Evolutionary conservation across 352 stramenopile species (phyloP), one percentile per base, ranked within the genome.

Genomic region (Achlya hypogyna): DNA sequence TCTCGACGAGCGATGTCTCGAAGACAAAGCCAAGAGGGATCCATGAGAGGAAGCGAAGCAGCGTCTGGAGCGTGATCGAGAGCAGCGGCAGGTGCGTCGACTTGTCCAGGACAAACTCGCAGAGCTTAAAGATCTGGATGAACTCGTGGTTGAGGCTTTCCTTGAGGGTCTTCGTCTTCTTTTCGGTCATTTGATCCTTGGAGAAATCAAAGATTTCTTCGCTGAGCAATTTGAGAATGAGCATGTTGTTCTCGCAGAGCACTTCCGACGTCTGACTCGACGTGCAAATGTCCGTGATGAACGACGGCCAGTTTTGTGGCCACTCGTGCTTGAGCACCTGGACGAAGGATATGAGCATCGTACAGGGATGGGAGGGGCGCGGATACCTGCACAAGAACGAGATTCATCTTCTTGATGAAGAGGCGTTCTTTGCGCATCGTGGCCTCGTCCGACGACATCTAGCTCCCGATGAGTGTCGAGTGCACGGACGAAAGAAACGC

Each of bases 241-340:
- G 96, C 96, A 99, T 99, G 80, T 99, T 99, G 85, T 99, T 99
- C 76, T 99, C 96, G 73, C 97, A 99, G 38, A 99, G 76, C 22
- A 98, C 84, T 78, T 99, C 97, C 12, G 84, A 97, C 32, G 89
- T 98, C 75, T 93, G 96, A 76, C 86, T 97, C 52, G 91, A 95
- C 66, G 82, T 91, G 32, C 98, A 91, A 62, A 98, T 96, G 56
- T 98, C 93, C 23, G 88, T 86, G 74, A 99, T 99, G 76, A 99
- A 99, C 65, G 84, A 91, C 27, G 96, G 96, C 98, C 98, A 99
- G 76, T 99, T 99, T 73, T 99, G 95, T 23, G 97, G 97, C 97
- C 98, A 99, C 79, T 99, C 98, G 78, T 99, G 97, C 85, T 99
- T 99, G 53, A 99, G 77, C 62, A 99, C 97, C 74, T 98, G 76